These are phyloP conservation scores for Combretum micranthum DNA, from an alignment of 345 rosid species.

Conservation along the genomic window DNA sequence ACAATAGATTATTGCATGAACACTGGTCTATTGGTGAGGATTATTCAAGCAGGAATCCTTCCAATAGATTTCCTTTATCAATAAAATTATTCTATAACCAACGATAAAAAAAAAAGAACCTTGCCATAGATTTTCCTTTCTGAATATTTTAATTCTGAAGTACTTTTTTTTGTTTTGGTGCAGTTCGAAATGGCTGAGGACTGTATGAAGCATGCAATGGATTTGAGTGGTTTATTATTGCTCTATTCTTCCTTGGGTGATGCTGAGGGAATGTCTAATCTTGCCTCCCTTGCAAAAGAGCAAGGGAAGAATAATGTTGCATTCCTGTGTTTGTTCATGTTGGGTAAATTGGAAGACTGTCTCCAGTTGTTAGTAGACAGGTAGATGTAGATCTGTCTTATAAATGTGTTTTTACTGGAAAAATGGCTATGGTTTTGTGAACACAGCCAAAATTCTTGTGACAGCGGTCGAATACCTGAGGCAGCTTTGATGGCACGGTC, in stretches of 20 bases:
- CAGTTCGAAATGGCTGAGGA: constrained; percentile 99
- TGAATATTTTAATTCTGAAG: neutral
- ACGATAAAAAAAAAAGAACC: no score
- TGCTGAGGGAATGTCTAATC: constrained; percentile 79
- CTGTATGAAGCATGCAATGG: constrained; percentile 85
- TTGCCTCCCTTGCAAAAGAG: constrained; percentile 80
- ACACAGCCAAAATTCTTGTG: no score
- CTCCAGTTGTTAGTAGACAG: constrained; percentile 88
- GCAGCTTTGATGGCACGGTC: constrained; percentile 99
- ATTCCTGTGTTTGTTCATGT: constrained; percentile 82
- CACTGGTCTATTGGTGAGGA: no score
- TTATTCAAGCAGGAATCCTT: no score
- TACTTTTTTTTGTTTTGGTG: constrained; percentile 18
- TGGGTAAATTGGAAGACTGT: constrained; percentile 96
- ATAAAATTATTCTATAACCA: no score
- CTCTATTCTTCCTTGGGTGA: constrained; percentile 97
- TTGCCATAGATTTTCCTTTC: no score
- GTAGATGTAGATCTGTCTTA: constrained; percentile 28
- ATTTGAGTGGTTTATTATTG: constrained; percentile 91
- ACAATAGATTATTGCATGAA: no score
- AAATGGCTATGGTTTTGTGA: no score
- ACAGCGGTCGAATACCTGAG: constrained; percentile 97
- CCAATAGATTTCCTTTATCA: no score
- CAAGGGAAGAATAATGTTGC: constrained; percentile 99
- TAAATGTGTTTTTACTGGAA: no score